Conservation (phyloP, 768 basidiomycete species). For the Boletales sp. region DNA sequence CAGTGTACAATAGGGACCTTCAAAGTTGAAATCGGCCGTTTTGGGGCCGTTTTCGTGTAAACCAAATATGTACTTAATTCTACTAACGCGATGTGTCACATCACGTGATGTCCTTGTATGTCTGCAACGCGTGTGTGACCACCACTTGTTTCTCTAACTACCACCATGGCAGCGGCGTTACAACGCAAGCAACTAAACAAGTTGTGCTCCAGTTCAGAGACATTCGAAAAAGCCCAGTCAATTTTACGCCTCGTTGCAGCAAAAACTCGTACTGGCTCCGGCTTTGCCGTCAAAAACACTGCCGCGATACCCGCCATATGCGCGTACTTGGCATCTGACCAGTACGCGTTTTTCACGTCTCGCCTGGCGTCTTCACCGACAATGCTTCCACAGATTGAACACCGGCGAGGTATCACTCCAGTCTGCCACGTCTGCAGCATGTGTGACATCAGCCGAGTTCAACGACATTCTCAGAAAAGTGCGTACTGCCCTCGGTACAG, state of each 20-base stretch:
- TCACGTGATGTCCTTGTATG: slow-evolving; percentile 3
- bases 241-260: slow-evolving; percentile 18
- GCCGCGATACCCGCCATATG: slow-evolving; percentile 26
- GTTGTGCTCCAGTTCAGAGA: slow-evolving; percentile 23
- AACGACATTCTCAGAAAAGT: slow-evolving; percentile 21
- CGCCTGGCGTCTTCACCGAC: neutral
- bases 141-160: neutral
- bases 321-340: slow-evolving; percentile 31
- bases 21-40: too few relatives aligned
- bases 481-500: slow-evolving; percentile 12
- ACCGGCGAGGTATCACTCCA: slow-evolving; percentile 27
- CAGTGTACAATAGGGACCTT: too few relatives aligned
- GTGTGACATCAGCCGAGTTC: slow-evolving; percentile 20
- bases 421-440: slow-evolving; percentile 22
- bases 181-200: slow-evolving; percentile 17
- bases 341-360: slow-evolving; percentile 16
- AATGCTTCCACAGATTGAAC: slow-evolving; percentile 17
- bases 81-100: slow-evolving; percentile 2
- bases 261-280: slow-evolving; percentile 27
- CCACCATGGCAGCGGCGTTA: slow-evolving; percentile 13
- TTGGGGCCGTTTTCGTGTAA: too few relatives aligned
- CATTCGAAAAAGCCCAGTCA: slow-evolving; percentile 18
- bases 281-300: slow-evolving; percentile 22
- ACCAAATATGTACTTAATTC: too few relatives aligned
- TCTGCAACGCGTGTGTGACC: neutral